Base-by-base conservation (phyloP, 1,284 basidiomycete species). In the Puccinia coronata region DNA sequence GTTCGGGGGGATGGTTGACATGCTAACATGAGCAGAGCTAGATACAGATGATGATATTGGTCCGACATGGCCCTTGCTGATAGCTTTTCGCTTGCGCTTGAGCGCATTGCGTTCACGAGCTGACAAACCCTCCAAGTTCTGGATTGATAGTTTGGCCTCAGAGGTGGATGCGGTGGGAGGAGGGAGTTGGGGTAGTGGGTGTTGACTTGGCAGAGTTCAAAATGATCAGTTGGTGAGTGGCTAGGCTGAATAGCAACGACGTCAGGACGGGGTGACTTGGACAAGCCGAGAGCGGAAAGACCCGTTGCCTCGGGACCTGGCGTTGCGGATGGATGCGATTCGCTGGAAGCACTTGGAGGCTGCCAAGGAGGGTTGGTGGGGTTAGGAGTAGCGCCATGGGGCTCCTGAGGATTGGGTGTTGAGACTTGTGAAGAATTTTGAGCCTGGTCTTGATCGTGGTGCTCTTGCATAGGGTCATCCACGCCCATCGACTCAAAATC, bases 71-170 rank as follows among this genome's bases (percentile, higher is more conserved):
- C 82, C 82, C 70, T 87, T 87, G 84, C 92, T 93, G n/a, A 94
- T 93, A 20, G 90, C 88, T 85, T 96, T 97, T 72, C 94, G 91
- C 85, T 96, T 96, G 25, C 95, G 90, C 85, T 97, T 97, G 49
- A 96, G 88, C 67, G 94, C 90, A 86, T 96, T 97, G 49, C 92
- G 91, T 86, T 97, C 95, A 70, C 95, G 90, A 23, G 94, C 94
- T 20, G 93, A 93, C 59, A 94, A 87, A 5, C 88, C 88, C 25
- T 82, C 81, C 70, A 82, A 59, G 36, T 83, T 84, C 23, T 82
- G 82, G 43, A 83, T n/a, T 16, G 77, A 71, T 16, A 70, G 82
- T 28, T 80, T 59, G 25, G 49, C 67, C 47, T 74, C 36, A 53
- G 70, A 67, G 20, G 67, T 69, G 51, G 71, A 53, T 25, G 20